phyloP scores from a whole-genome alignment of 768 basidiomycete genomes.

The Xerocomus brunneocitrinus region DNA sequence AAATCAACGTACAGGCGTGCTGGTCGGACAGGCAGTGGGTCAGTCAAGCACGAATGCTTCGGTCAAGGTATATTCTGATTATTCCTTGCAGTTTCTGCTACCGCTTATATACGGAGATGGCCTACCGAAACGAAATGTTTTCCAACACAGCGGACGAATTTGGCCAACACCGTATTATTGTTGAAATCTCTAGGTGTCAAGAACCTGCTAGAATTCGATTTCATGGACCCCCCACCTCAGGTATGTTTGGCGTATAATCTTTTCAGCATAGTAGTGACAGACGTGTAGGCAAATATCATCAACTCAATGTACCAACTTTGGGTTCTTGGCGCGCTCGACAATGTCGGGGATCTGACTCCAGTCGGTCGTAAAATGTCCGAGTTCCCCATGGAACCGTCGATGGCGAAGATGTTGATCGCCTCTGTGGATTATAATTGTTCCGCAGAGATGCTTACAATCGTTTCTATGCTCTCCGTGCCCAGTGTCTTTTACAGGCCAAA shows the following conservation, averaged over 20 bases:
- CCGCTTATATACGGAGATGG: conserved; percentile 96
- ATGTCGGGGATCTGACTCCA: conserved; percentile 90
- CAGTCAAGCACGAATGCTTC: conserved; percentile 24
- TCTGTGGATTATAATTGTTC: conserved; percentile 92
- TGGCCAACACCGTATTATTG: conserved; percentile 93
- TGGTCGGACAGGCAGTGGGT: conserved; percentile 95
- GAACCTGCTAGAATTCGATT: conserved; percentile 96
- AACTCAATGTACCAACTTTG: conserved; percentile 99
- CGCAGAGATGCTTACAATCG: conserved; percentile 95
- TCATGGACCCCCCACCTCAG: conserved; percentile 99
- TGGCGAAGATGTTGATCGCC: conserved; percentile 95
- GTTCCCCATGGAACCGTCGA: conserved; percentile 98
- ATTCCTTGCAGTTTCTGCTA: conserved; percentile 72
- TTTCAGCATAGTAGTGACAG: not conserved
- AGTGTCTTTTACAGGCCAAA: conserved; percentile 97
- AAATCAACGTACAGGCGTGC: conserved; percentile 95
- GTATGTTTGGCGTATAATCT: conserved; percentile 33
- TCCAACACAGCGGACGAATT: conserved; percentile 93
- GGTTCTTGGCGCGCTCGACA: conserved; percentile 97
- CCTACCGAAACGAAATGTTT: conserved; percentile 94
- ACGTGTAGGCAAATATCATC: conserved; percentile 79
- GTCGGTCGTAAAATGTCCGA: conserved; percentile 96
- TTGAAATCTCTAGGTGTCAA: conserved; percentile 97
- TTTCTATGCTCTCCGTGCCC: conserved; percentile 97
- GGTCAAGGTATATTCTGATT: conserved; percentile 1